Evolutionary conservation across 1,284 basidiomycete species (phyloP), one percentile per base, ranked within the genome.

Genomic region (Leccinum angustisporum): DNA sequence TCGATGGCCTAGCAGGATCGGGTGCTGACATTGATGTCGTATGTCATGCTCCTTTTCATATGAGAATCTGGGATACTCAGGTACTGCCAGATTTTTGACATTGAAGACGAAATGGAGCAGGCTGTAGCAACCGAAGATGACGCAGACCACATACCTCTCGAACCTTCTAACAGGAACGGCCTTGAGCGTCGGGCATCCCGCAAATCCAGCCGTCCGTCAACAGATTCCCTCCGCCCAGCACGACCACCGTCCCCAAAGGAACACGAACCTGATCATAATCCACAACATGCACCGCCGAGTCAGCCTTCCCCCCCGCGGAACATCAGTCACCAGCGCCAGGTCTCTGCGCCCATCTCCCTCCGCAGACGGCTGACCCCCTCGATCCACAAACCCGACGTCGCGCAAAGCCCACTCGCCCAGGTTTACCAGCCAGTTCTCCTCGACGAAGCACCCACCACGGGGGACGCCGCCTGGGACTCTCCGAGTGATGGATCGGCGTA

Each of bases 1-100:
- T 95, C 62, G 94, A 96, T 67, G 88, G 89, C 21, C 75, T 91
- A 36, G 87, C 84, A 33, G 92, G 92, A 1, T 83, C 86, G 1
- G 85, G 83, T 59, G 81, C 84, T 11, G 92, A 94, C 69, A 92
- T 95, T 62, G 87, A 87, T 65, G 82, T 84, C 9, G 89, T 91
- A 68, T n/a, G 85, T 77, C 58, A 50, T 36, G n/a, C 61, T 48
- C 27, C 38, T n/a, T 52, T 52, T 46, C 59, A 38, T 18, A 46
- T 30, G 16, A 10, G 4, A 38, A 11, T 18, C 18, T 40, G 30
- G 38, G 38, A 48, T 25, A 18, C 51, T 67, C 48, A 66, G 10
- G 16, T 16, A 54, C 11, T 50, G 21, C 67, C 67, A 92, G 81
- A 87, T 96, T 11, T 96, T 97, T 70, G 92, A 95, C 66, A 82